These are phyloP conservation scores for Xerocomus tenax DNA, from an alignment of 1,284 basidiomycete species.

Conservation along the genomic window DNA sequence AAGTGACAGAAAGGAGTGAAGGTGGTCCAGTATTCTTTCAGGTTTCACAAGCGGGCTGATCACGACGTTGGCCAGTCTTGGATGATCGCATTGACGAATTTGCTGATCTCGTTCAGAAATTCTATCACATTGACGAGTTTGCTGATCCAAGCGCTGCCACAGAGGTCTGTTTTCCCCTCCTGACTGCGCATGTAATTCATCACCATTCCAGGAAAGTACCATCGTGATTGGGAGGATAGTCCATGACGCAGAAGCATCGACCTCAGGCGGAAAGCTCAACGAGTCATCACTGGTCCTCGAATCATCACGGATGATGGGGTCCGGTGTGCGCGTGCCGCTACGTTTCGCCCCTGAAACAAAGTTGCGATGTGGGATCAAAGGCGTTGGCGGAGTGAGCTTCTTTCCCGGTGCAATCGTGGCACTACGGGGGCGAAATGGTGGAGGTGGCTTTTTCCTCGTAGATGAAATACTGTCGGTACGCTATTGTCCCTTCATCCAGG, in stretches of 20 bases:
- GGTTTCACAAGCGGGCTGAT: not conserved
- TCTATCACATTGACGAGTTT: constrained; percentile 62
- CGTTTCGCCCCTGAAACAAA: constrained; percentile 61
- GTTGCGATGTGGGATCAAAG: constrained; percentile 57
- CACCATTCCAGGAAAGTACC: constrained; percentile 52
- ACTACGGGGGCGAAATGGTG: constrained; percentile 85
- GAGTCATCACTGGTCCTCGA: constrained; percentile 72
- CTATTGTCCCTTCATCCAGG: not conserved
- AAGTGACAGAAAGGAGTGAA: constrained; percentile 72
- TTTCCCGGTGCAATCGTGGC: constrained; percentile 89
- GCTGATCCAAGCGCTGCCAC: constrained; percentile 71
- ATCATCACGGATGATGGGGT: constrained; percentile 69
- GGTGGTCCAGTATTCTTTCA: constrained; percentile 37
- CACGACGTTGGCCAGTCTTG: constrained; percentile 41
- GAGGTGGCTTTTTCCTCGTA: constrained; percentile 78
- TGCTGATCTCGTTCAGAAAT: constrained; percentile 59
- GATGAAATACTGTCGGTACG: constrained; percentile 73
- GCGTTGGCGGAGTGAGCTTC: constrained; percentile 63
- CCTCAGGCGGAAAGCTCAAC: constrained; percentile 56
- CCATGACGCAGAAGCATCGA: constrained; percentile 53
- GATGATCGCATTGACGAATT: constrained; percentile 82
- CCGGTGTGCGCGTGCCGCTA: constrained; percentile 63
- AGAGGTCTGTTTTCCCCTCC: constrained; percentile 43
- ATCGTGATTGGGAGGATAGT: constrained; percentile 77
- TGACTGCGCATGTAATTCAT: constrained; percentile 6